Base-by-base conservation (phyloP, 192 early-diverging fungal species). In the Glomus cerebriforme region DNA sequence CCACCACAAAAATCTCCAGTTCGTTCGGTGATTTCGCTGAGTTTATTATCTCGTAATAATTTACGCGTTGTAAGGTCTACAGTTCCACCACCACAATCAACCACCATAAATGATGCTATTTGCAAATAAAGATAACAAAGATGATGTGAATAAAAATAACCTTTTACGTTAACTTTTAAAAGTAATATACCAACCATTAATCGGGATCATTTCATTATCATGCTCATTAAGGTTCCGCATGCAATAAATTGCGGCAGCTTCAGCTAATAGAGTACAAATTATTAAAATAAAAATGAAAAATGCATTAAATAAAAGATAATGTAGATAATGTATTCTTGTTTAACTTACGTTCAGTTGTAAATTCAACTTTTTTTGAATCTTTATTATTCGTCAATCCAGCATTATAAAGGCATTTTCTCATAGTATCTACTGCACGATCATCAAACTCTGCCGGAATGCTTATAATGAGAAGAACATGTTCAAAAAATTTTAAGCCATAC, bases 391-490 rank as follows among this genome's bases (percentile, higher is more conserved):
- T 87, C 29, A 89, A 78, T 7, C 81, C 86, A 19, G 88, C 88
- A 26, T 82, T 82, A 49, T 85, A 82, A 31, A 86, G 87, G 19
- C 87, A 87, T 45, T 85, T 83, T 54, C 88, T 79, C 84, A 89
- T 87, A 5, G 86, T 87, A 34, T 79, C 84, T 77, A 88, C 88
- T 58, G 88, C 87, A 26, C 77, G 45, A 39, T 87, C 87, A 17
- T 82, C 83, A 82, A 85, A 88, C 83, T 87, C 87, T n/a, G 87
- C 87, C 5, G 87, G 87, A 15, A 88, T 84, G 0, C 86, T 88
- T 15, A 88, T 29, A n/a, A 73, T 27, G 10, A 59, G 19, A 26
- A 73, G 12, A 39, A 73, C 34, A 9, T 73, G n/a, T 34, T 73
- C 54, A 32, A 59, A 32, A 27, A 73, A 73, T 17, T 34, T 35